Conservation (phyloP, 345 rosid species). For the Euphorbia pulcherrima region DNA sequence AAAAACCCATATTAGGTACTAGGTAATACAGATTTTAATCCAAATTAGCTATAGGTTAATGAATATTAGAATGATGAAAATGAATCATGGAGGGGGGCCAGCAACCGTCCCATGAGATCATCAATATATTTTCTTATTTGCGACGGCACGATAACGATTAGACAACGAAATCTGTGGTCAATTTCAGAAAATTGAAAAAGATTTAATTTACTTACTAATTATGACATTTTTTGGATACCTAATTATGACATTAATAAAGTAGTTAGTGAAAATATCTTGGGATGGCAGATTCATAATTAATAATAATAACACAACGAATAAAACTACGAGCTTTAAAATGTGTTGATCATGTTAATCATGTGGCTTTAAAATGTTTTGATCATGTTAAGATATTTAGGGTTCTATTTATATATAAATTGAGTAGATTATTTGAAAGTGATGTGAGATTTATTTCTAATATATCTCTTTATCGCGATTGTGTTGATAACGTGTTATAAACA, state of each 20-base stretch:
- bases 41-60: too few species aligned
- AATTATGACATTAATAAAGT: conserved; percentile 3
- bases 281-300: neutral
- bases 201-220: neutral
- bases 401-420: too few species aligned
- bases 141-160: conserved; percentile 50
- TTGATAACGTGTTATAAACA: too few species aligned
- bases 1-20: too few species aligned
- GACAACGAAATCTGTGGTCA: neutral
- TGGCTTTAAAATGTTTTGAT: too few species aligned
- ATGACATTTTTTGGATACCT: conserved; percentile 1
- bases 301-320: neutral
- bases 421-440: too few species aligned
- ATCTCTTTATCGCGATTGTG: too few species aligned
- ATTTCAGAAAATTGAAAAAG: neutral
- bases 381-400: too few species aligned
- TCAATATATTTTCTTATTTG: conserved; percentile 38
- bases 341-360: too few species aligned
- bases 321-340: too few species aligned
- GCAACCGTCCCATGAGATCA: conserved; percentile 57
- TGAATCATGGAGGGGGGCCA: conserved; percentile 31
- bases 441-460: too few species aligned
- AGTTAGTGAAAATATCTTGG: conserved; percentile 14
- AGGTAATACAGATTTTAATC: too few species aligned
- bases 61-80: conserved; percentile 10